Percentiles rank a stretch among this genome's conserved stretches.
phyloP scores from a whole-genome alignment of 2,329 filamentous ascomycete species.

The Colletotrichum sp. region DNA sequence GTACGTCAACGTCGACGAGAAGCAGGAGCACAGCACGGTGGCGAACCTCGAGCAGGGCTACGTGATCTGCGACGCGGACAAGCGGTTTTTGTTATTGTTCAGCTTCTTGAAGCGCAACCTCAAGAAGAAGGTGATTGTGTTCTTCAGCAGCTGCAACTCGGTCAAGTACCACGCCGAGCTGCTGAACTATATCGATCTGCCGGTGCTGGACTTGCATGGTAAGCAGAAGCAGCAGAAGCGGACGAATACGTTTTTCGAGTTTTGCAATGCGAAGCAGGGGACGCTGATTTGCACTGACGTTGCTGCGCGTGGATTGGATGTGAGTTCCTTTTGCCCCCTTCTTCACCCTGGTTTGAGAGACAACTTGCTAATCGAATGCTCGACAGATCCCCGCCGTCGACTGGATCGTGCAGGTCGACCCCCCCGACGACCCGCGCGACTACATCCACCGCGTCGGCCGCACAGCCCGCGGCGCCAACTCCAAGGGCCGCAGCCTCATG shows the following conservation, averaged over 20 bases:
- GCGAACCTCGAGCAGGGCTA: slow-evolving; percentile 96
- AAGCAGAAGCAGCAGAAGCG: slow-evolving; percentile 99
- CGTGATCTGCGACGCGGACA: slow-evolving; percentile 90
- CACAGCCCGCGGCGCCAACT: slow-evolving; percentile 84
- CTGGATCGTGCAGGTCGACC: slow-evolving; percentile 96
- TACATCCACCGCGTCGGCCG: slow-evolving; percentile 97
- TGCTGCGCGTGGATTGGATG: slow-evolving; percentile 90
- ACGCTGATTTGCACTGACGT: slow-evolving; percentile 97
- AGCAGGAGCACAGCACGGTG: slow-evolving; percentile 89
- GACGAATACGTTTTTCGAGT: slow-evolving; percentile 99
- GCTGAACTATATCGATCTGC: slow-evolving; percentile 96
- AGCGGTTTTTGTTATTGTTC: slow-evolving; percentile 91
- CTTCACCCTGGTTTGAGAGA: not conserved
- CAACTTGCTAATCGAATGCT: not conserved
- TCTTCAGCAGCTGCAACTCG: slow-evolving; percentile 90
- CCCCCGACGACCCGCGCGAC: slow-evolving; percentile 86
- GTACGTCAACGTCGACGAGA: slow-evolving; percentile 95
- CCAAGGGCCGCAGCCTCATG: slow-evolving; percentile 87
- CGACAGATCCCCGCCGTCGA: slow-evolving; percentile 65
- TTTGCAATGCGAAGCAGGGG: slow-evolving; percentile 76
- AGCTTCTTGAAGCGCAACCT: slow-evolving; percentile 91
- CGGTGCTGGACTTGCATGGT: slow-evolving; percentile 84
- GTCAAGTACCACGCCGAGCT: slow-evolving; percentile 97
- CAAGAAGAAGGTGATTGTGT: slow-evolving; percentile 98
- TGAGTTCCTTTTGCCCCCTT: slow-evolving; percentile 41